These are phyloP conservation scores for Quercus parvula DNA, from an alignment of 306 rosid species.

Conservation along the genomic window DNA sequence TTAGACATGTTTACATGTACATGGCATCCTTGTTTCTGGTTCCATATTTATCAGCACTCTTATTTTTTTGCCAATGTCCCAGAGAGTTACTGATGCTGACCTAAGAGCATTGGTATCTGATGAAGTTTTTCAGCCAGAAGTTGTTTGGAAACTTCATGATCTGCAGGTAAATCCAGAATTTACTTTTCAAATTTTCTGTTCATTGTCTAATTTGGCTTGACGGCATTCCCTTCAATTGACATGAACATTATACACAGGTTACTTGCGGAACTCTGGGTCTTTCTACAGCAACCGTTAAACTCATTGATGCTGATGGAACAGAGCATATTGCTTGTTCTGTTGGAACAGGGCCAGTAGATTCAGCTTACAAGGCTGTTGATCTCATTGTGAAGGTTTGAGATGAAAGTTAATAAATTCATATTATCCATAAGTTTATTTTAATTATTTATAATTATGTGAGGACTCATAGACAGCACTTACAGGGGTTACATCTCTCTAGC, in stretches of 20 bases:
- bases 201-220: neutral
- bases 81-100: conserved; percentile 95
- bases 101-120: conserved; percentile 91
- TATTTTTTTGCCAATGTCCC: neutral
- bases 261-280: conserved; percentile 93
- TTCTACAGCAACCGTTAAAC: conserved; percentile 90
- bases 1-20: neutral
- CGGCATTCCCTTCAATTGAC: conserved; percentile 20
- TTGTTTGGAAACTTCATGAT: conserved; percentile 80
- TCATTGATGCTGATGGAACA: conserved; percentile 49
- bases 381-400: conserved; percentile 72
- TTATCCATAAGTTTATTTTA: conserved; percentile 8
- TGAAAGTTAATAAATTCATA: neutral
- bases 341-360: conserved; percentile 98
- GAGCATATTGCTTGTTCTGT: conserved; percentile 71
- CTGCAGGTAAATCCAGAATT: conserved; percentile 61
- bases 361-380: conserved; percentile 95
- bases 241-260: conserved; percentile 56
- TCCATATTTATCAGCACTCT: neutral
- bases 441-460: conserved; percentile 1
- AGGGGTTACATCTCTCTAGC: neutral
- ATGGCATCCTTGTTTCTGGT: neutral
- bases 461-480: neutral
- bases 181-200: conserved; percentile 17
- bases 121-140: conserved; percentile 91